Base-by-base conservation (phyloP, 1,284 basidiomycete genomes). In the Leccinum fallax region DNA sequence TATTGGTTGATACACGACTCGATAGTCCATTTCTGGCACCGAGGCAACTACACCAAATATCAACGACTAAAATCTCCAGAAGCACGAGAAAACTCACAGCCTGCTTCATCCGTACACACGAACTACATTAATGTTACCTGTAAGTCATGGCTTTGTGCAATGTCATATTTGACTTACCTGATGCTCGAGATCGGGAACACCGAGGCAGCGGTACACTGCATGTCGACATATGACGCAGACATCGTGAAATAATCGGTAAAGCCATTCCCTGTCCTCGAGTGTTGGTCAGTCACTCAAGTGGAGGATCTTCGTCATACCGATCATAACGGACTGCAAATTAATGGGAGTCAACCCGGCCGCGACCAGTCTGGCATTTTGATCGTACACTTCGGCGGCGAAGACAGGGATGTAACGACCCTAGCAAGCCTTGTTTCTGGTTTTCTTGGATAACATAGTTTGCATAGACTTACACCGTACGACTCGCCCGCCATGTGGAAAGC, bases 371-470 rank as follows among this genome's bases (percentile, higher is more conserved):
- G 81, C 76, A 72, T 96, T 95, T 65, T 92, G 88, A 74, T 95
- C 93, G 53, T 90, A 87, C 0, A 96, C 85, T 16, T 86, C 85
- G 2, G 90, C 80, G 0, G 93, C 94, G 66, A 93, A 95, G 5
- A 94, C 78, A 0, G 94, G 94, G 7, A 95, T 80, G 74, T 94
- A 95, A 24, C 92, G 86, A 4, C 94, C 93, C 86, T 90, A 61
- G 15, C 11, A 57, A 26, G 32, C 49, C 8, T 32, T 11, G 34
- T 58, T 19, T 16, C 13, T 55, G 10, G 2, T 32, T 55, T 11
- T 34, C 30, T 48, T 5, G 8, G 48, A 36, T 24, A 36, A 34
- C 8, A 3, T 19, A 16, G n/a, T 24, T 19, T 21, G 3, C 15
- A 11, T 9, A 15, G 16, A 71, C 80, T 67, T 63, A 83, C 84